These are phyloP conservation scores for Mycena kentingensis DNA, from an alignment of 768 basidiomycete species.

Conservation along the genomic window DNA sequence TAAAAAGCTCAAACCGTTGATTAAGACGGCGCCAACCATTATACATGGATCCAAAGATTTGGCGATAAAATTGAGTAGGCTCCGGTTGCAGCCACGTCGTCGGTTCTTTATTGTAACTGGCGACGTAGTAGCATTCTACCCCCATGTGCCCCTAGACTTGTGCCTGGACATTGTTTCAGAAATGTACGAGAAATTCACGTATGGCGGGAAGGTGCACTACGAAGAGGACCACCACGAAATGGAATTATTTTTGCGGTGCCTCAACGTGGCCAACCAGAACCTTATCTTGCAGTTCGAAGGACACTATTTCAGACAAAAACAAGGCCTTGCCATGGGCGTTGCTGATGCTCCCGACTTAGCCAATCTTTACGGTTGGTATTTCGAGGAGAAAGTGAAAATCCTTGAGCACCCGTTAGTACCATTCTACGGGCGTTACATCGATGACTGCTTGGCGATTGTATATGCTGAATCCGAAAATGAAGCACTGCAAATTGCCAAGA, in stretches of 20 bases:
- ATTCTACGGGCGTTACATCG: conserved; percentile 37
- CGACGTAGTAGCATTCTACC: conserved; percentile 38
- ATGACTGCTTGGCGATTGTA: conserved; percentile 31
- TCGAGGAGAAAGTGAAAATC: conserved; percentile 17
- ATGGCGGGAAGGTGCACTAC: not conserved
- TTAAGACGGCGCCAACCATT: conserved; percentile 29
- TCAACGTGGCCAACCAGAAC: conserved; percentile 24
- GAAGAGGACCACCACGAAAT: conserved; percentile 1
- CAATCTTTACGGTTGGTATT: conserved; percentile 30
- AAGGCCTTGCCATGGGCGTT: conserved; percentile 36
- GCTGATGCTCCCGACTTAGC: conserved; percentile 33
- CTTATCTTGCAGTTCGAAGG: conserved; percentile 26
- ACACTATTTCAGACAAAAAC: conserved; percentile 26
- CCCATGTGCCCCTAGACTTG: conserved; percentile 26
- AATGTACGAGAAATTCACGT: conserved; percentile 19
- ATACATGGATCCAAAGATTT: conserved; percentile 35
- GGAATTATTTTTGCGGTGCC: conserved; percentile 15
- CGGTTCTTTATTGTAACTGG: conserved; percentile 31
- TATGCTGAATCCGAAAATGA: conserved; percentile 22
- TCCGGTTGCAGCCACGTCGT: conserved; percentile 6
- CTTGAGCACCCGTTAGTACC: conserved; percentile 14
- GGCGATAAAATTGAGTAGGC: conserved; percentile 34
- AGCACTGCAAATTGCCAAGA: conserved; percentile 1
- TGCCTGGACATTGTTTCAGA: conserved; percentile 24
- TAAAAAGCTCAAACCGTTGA: conserved; percentile 35